Base-by-base conservation (phyloP, 192 early-diverging fungal species). In the Backusella morwellensis region DNA sequence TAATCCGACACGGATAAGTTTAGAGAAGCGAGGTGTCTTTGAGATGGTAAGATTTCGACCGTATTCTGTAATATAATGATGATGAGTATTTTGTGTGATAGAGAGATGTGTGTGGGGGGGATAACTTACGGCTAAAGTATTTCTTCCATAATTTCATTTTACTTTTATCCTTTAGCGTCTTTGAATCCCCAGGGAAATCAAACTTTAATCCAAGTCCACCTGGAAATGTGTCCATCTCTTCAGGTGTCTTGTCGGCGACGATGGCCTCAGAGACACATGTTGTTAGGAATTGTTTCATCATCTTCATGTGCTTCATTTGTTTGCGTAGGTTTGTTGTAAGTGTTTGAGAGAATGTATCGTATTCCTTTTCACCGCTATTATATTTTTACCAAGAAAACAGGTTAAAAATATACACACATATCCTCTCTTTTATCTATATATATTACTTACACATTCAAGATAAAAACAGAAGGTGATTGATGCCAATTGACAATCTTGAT, bases 241-340 rank as follows among this genome's bases (percentile, higher is more conserved):
- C 80, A 0, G 52, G 8, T 41, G 69, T 54, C 17, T 85, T 88
- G 15, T 89, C 89, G 1, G 77, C 75, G 14, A 96, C 56, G 7
- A 97, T 74, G 14, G 89, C 89, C 80, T 98, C 97, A 5, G 93
- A 94, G n/a, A 91, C 80, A 68, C 96, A 98, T 3, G 92, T 94
- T 29, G 80, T 85, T 21, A 97, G 83, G 77, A 92, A 95, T 3
- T 89, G 82, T 76, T 96, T 96, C 70, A 97, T 80, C 29, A 89
- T 87, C 67, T 94, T 93, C 96, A 99, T 97, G 0, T 87, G 68
- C 50, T 86, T 84, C 4, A 97, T 88, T 77, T 95, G 93, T 1
- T 86, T 80, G 56, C 93, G 88, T 23, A 97, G 77, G 66, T 94
- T 89, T 19, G 87, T 88, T 41, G 89, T 93, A 67, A 99, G 82